Evolutionary conservation across 2,329 filamentous ascomycete genomes (phyloP), one percentile per base, ranked within the genome.

Genomic region (Fusarium tricinctum): DNA sequence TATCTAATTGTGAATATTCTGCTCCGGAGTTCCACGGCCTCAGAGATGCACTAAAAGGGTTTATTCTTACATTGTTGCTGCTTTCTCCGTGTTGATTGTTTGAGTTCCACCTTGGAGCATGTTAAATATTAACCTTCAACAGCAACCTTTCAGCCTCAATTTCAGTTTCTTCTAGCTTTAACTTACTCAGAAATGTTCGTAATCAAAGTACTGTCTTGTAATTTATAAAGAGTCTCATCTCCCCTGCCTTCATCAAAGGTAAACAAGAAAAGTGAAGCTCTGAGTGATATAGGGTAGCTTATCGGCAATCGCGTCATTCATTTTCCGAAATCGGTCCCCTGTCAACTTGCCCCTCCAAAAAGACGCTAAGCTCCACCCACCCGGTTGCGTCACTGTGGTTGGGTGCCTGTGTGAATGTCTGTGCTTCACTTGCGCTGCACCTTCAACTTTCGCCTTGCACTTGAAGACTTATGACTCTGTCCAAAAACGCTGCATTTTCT

Each of bases 351-450:
- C 67, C 68, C 67, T 66, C 66, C 56, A 65, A 66, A 45, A 22
- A 44, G 23, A 15, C 54, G 30, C 68, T 52, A 60, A 68, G 46
- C 59, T 54, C 67, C 47, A 55, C 63, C 51, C 35, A 23, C 40
- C 42, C 50, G 49, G 69, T 77, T 77, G 76, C 76, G 76, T 77
- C 76, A 77, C 75, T 75, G 66, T 68, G 64, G 66, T 70, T 69
- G 71, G 74, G 74, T 76, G 75, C 73, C 75, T 76, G 66, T 68
- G 48, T 68, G 54, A 68, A 58, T 40, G 65, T 69, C 68, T 63
- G 68, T 71, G 68, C 68, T 69, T 70, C 68, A 70, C 60, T 55
- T 71, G 32, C 52, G 70, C 49, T 71, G 32, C 52, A 69, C 49
- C 46, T 70, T 58, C 45, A 60, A 66, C 68, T 69, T 58, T 51